phyloP scores from a whole-genome alignment of 1,284 basidiomycete genomes.

The Taiwanofungus camphoratus region DNA sequence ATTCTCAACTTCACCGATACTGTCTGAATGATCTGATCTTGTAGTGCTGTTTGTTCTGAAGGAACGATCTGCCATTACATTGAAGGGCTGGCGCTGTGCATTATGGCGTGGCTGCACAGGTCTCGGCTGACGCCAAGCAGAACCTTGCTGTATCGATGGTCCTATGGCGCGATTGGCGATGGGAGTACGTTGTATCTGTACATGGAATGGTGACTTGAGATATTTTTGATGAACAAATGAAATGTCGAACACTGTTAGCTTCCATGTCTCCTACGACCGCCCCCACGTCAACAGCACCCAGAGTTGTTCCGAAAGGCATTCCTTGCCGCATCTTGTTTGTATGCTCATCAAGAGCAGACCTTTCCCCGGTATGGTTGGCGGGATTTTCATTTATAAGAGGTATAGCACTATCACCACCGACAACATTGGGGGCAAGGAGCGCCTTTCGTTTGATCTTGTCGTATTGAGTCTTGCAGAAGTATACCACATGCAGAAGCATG shows the following conservation, averaged over 20 bases:
- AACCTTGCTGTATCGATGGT: slow-evolving; percentile 11
- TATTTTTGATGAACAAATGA: not conserved
- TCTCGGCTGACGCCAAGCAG: slow-evolving; percentile 26
- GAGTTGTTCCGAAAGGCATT: slow-evolving; percentile 13
- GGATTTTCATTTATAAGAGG: slow-evolving; percentile 1
- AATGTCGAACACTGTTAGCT: slow-evolving; percentile 46
- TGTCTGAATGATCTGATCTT: slow-evolving; percentile 56
- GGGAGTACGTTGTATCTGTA: slow-evolving; percentile 69
- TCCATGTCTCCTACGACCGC: slow-evolving; percentile 68
- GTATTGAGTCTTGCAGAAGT: slow-evolving; percentile 51
- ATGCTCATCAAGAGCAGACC: slow-evolving; percentile 13
- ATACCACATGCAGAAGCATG: not conserved
- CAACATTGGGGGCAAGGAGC: slow-evolving; percentile 40
- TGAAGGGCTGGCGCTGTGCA: slow-evolving; percentile 45
- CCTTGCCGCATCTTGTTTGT: slow-evolving; percentile 15
- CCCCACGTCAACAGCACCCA: slow-evolving; percentile 38
- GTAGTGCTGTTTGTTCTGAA: slow-evolving; percentile 40
- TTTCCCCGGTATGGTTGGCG: slow-evolving; percentile 7
- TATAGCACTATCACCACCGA: slow-evolving; percentile 15
- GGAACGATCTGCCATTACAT: slow-evolving; percentile 35
- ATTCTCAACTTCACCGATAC: slow-evolving; percentile 64
- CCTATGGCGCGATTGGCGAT: slow-evolving; percentile 46
- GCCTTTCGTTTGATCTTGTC: slow-evolving; percentile 77
- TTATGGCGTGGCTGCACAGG: slow-evolving; percentile 19
- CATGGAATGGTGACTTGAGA: not conserved